Evolutionary conservation across 768 basidiomycete genomes (phyloP).

Genomic region (Macrolepiota fuliginosa): DNA sequence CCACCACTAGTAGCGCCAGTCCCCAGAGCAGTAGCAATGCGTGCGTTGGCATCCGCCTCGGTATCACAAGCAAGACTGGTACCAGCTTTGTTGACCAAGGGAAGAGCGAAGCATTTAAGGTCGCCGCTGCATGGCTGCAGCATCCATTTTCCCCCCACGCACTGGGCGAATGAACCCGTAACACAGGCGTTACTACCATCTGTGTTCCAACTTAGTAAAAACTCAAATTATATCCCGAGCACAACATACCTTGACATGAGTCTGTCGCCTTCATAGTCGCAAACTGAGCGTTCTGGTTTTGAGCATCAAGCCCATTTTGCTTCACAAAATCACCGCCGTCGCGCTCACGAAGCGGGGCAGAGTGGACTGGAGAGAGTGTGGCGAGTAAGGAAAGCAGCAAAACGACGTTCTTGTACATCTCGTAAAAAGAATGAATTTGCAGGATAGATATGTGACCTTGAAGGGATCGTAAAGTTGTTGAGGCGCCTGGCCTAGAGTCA

Average conservation of each 20-base stretch:
- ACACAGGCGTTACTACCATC: slow-evolving; percentile 41
- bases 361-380: neutral
- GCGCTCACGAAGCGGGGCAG: slow-evolving; percentile 30
- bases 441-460: slow-evolving; percentile 3
- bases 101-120: slow-evolving; percentile 46
- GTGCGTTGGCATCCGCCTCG: slow-evolving; percentile 32
- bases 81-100: slow-evolving; percentile 45
- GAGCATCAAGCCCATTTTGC: slow-evolving; percentile 49
- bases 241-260: slow-evolving; percentile 42
- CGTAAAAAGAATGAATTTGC: slow-evolving; percentile 2
- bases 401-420: slow-evolving; percentile 20
- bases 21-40: slow-evolving; percentile 42
- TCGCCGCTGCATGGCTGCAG: slow-evolving; percentile 32
- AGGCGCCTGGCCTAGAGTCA: slow-evolving; percentile 25
- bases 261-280: slow-evolving; percentile 38
- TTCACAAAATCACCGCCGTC: slow-evolving; percentile 25
- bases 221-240: neutral
- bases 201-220: slow-evolving; percentile 15
- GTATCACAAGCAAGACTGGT: slow-evolving; percentile 44
- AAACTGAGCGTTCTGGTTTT: slow-evolving; percentile 49
- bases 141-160: slow-evolving; percentile 36
- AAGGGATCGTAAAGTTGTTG: slow-evolving; percentile 18
- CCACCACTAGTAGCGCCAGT: slow-evolving; percentile 29
- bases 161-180: slow-evolving; percentile 39
- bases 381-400: slow-evolving; percentile 17